Base-by-base conservation (phyloP, 495 filamentous ascomycete species). In the Delitschia confertaspora region DNA sequence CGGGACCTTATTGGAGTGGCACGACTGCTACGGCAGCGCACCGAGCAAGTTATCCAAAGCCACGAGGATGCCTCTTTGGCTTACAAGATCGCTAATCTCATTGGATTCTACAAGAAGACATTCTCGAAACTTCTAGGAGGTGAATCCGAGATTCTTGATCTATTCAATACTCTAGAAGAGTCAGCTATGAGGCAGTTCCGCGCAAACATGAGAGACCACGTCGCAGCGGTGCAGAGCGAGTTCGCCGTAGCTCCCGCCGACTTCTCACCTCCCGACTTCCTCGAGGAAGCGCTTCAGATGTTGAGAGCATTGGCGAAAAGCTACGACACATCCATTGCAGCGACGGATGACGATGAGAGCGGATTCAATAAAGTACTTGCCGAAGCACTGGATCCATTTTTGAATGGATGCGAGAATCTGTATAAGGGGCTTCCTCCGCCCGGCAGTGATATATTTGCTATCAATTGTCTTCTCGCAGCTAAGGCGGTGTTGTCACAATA, bases 41-140 rank as follows among this genome's bases (percentile, higher is more conserved):
- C 89, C 39, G 87, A 94, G 64, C 83, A 95, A 47, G 83, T 93
- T 21, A 83, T 95, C 24, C 85, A 93, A 53, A 84, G 81, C 38
- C 86, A 95, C 56, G 91, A 95, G 45, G 87, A 95, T 41, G 78
- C 85, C 0, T 82, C 89, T 18, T 68, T 88, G 32, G 80, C 85
- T 37, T 99, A 93, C 69, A 86, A 85, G 55, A 79, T 95, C 26
- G 79, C 84, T 13, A 95, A 93, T 46, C 65, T 96, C 1, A 72
- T 96, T 23, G 73, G 74, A 34, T 99, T 96, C 65, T 99, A 99
- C 65, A 79, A 75, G 35, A 69, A 72, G 27, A 96, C 85, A 1
- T 95, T 96, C 51, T 69, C 76, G 6, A 85, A 78, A 56, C 65
- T 99, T 1, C 67, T 96, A 0, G 83, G 84, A 17, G 51, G 72